Percentiles rank a stretch among this genome's conserved stretches.
These are phyloP conservation scores for Aspergillus pseudoterreus DNA, from an alignment of 2,329 filamentous ascomycete genomes.

Conservation along the genomic window DNA sequence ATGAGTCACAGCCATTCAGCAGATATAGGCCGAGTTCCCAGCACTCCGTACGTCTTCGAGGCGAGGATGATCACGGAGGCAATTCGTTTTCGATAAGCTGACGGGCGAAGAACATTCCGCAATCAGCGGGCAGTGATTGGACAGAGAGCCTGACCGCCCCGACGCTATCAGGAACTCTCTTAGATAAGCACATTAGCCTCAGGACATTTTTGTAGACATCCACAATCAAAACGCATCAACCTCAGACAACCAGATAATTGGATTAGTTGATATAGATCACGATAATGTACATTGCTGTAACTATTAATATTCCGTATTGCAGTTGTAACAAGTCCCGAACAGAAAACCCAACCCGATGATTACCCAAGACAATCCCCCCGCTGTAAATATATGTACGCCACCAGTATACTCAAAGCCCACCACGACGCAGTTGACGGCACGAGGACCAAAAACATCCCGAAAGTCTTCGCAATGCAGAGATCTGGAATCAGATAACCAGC, in stretches of 20 bases:
- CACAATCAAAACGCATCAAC: no score
- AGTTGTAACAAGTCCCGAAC: no score
- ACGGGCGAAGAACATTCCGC: not conserved
- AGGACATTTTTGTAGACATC: no score
- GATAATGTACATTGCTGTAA: no score
- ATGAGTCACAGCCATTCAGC: no score
- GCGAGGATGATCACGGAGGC: not conserved
- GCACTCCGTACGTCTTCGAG: not conserved
- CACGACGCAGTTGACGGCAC: no score
- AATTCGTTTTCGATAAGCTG: not conserved
- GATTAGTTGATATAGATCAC: no score
- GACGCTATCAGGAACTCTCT: not conserved
- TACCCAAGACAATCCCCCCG: no score
- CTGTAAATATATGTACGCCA: constrained; percentile 3
- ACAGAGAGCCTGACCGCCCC: not conserved
- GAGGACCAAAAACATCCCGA: not conserved
- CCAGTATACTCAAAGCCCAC: not conserved
- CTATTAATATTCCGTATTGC: no score
- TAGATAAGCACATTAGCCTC: not conserved
- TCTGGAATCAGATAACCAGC: not conserved
- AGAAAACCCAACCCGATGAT: no score
- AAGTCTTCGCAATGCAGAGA: not conserved
- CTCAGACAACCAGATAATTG: no score
- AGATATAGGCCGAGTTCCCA: no score
- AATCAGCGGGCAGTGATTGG: not conserved